phyloP scores from a whole-genome alignment of 108 stramenopile species.

The Skeletonema potamos region DNA sequence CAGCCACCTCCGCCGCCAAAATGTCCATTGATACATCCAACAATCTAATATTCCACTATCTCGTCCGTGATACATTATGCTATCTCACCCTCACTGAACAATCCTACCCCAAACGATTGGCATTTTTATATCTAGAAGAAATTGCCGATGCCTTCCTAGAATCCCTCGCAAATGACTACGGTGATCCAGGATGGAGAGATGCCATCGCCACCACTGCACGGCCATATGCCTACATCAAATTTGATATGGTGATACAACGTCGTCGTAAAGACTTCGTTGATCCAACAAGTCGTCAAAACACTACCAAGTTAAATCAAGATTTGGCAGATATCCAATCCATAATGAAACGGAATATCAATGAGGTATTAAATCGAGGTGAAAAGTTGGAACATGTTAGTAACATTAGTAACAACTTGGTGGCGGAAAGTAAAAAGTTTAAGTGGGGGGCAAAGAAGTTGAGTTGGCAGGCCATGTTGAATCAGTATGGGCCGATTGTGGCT shows the following conservation, averaged over 20 bases:
- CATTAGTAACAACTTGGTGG: constrained; percentile 71
- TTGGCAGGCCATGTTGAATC: constrained; percentile 82
- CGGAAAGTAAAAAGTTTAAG: constrained; percentile 86
- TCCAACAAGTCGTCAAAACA: constrained; percentile 76
- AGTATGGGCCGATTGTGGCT: constrained; percentile 75
- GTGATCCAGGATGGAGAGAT: constrained; percentile 61
- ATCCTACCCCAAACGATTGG: constrained; percentile 94
- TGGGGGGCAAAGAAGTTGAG: constrained; percentile 90
- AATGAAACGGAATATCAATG: constrained; percentile 93
- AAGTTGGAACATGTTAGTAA: constrained; percentile 82
- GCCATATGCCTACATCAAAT: constrained; percentile 93
- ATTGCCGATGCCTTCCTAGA: constrained; percentile 80
- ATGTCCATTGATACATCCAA: constrained; percentile 77
- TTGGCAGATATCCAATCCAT: constrained; percentile 95
- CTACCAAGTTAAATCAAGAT: constrained; percentile 92
- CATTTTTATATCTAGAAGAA: constrained; percentile 96
- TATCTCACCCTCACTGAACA: constrained; percentile 77
- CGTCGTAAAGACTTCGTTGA: constrained; percentile 93
- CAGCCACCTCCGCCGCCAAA: constrained; percentile 47
- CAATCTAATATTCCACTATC: constrained; percentile 82
- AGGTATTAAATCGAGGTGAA: constrained; percentile 88
- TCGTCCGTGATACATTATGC: constrained; percentile 74
- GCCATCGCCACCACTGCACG: constrained; percentile 81
- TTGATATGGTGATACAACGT: constrained; percentile 91
- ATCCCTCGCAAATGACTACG: constrained; percentile 80